Conservation (phyloP, 2,329 filamentous ascomycete genomes). For the Sarocladiaceae sp. region DNA sequence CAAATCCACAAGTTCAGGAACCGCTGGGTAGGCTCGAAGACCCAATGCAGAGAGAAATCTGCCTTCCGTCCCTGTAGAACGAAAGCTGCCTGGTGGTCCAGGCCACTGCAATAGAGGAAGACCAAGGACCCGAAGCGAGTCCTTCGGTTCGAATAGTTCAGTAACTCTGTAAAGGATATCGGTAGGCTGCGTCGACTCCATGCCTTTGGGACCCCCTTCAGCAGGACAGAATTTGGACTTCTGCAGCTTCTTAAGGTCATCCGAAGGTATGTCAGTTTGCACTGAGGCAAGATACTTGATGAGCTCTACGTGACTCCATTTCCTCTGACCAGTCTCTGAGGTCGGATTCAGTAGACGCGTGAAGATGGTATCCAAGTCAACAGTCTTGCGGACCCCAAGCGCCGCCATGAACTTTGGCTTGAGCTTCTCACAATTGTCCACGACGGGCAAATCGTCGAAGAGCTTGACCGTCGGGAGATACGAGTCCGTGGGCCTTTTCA, state of each 20-base stretch:
- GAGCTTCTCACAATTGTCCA: slow-evolving; percentile 67
- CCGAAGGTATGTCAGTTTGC: slow-evolving; percentile 74
- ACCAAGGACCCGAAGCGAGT: slow-evolving; percentile 59
- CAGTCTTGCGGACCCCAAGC: slow-evolving; percentile 87
- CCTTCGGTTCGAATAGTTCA: slow-evolving; percentile 76
- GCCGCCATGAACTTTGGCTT: slow-evolving; percentile 85
- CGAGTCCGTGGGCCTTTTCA: slow-evolving; percentile 77
- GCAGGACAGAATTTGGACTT: slow-evolving; percentile 77
- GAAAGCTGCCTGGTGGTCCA: slow-evolving; percentile 55
- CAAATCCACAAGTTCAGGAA: slow-evolving; percentile 68
- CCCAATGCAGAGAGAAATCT: slow-evolving; percentile 69
- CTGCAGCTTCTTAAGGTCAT: slow-evolving; percentile 73
- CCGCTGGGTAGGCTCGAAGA: slow-evolving; percentile 63
- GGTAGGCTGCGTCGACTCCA: slow-evolving; percentile 47
- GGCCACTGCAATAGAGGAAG: slow-evolving; percentile 81
- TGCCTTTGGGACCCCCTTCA: slow-evolving; percentile 53
- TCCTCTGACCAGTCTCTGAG: slow-evolving; percentile 45
- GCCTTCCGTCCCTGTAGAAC: slow-evolving; percentile 61
- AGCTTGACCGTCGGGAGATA: slow-evolving; percentile 93
- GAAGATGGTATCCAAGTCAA: slow-evolving; percentile 92
- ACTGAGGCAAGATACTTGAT: slow-evolving; percentile 94
- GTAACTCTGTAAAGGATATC: slow-evolving; percentile 61
- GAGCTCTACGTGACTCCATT: slow-evolving; percentile 90
- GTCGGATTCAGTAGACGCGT: slow-evolving; percentile 67
- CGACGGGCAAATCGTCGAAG: slow-evolving; percentile 85